Base-by-base conservation (phyloP, 352 stramenopile genomes). In the Aphanomyces invadans region DNA sequence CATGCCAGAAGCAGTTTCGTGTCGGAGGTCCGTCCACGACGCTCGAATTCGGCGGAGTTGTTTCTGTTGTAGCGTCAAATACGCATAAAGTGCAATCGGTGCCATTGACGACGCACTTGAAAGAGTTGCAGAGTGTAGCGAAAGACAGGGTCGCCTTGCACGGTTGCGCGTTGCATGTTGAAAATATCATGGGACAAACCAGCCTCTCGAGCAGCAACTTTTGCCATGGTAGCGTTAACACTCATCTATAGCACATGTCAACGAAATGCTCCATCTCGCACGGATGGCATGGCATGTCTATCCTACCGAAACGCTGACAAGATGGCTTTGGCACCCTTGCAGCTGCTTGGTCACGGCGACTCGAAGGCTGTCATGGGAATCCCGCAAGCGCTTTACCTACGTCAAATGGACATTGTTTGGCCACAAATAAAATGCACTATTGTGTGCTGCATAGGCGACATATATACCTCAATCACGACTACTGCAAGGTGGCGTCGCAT, bases 41-140 rank as follows among this genome's bases (percentile, higher is more conserved):
- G 25, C 17, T n/a, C 31, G 25, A 17, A 62, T 44, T 12, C 7
- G 15, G 7, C 25, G 3, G 17, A 62, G 53, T 26, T 62, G 15
- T 44, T 44, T 62, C 53, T 62, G 39, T 10, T 17, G 3, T 11
- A 11, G 5, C n/a, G 21, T 32, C 36, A 7, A 7, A n/a, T n/a
- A 1, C 19, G 15, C 46, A 54, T 28, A 54, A 54, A 12, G 46
- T 29, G 11, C 17, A 21, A 10, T 54, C 15, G 46, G 28, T 54
- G 46, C 21, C 23, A 10, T 28, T 9, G 21, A 15, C 26, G 29
- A 2, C 12, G 39, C 29, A 67, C 60, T 3, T 67, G 60, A 49
- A 67, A 57, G 10, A 42, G 9, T 28, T 32, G 60, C 7, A 67
- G 42, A 15, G 28, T 57, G 21, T 45, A 67, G 10, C 25, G n/a